Percentiles rank a stretch among this genome's conserved stretches.
Conservation (phyloP, 805 yeast genomes). For the Candida insectalens region DNA sequence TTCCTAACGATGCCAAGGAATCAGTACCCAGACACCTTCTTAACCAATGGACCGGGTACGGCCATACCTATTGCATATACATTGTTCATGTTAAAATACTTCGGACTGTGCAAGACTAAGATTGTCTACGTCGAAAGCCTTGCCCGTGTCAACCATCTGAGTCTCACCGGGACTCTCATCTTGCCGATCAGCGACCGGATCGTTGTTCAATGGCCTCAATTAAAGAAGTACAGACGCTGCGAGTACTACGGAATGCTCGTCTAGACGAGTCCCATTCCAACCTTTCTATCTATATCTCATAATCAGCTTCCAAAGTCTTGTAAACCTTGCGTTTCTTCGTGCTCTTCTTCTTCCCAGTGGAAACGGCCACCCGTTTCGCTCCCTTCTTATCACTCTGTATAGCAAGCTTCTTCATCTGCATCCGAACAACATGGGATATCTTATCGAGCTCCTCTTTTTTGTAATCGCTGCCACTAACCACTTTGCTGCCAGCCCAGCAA, state of each 20-base stretch:
- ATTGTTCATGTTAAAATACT: conserved; percentile 38
- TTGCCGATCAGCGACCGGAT: conserved; percentile 68
- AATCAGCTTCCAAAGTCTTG: neutral
- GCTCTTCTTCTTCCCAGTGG: too few relatives aligned
- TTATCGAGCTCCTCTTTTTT: conserved; percentile 36
- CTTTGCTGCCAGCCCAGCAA: conserved; percentile 42
- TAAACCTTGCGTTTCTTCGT: conserved; percentile 1
- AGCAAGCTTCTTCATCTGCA: conserved; percentile 44
- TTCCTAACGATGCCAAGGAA: conserved; percentile 5
- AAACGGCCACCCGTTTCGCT: conserved; percentile 1
- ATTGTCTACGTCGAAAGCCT: conserved; percentile 79
- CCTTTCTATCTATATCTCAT: neutral
- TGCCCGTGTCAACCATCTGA: conserved; percentile 69
- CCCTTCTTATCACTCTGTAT: conserved; percentile 23
- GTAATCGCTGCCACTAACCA: conserved; percentile 25
- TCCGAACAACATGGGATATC: conserved; percentile 38
- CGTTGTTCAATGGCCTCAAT: conserved; percentile 82
- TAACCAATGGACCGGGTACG: conserved; percentile 77
- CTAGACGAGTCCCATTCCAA: too few relatives aligned
- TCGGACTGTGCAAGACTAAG: conserved; percentile 38
- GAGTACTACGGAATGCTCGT: conserved; percentile 77
- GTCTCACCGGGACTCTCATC: conserved; percentile 67
- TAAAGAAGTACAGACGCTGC: conserved; percentile 39
- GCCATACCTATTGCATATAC: conserved; percentile 59
- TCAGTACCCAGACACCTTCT: conserved; percentile 21